Base-by-base conservation (phyloP, 768 basidiomycete species). In the Podaxis rugospora region DNA sequence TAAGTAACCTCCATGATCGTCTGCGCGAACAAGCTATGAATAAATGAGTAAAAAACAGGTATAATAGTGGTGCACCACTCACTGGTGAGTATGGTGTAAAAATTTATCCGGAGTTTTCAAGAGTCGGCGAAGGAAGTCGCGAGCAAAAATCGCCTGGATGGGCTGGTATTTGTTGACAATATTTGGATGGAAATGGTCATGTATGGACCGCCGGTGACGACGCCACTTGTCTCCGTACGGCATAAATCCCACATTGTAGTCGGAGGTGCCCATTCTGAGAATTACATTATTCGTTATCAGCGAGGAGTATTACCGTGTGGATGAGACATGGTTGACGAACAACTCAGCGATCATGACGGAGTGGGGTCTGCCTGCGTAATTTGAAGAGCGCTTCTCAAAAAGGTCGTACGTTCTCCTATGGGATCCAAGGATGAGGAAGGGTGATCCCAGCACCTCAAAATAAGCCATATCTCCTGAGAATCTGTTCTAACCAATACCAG, bases 1-100 rank as follows among this genome's bases (percentile, higher is more conserved):
- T 78, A 78, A 27, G 75, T 70, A 11, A 73, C 68, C 1, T 70
- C 68, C 70, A 78, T 71, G 49, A 78, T 74, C 16, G 69, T 62
- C 1, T 74, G 66, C 0, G 72, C 72, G 0, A 72, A 66, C 51
- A 68, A 62, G 42, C 80, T 80, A 53, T 50, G 21, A 57, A 27
- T 32, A 32, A 28, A n/a, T 61, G 59, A 27, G 53, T 59, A 42
- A 5, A 4, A 55, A 51, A 1, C 64, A 42, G 35, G n/a, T 42
- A 14, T 42, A 14, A n/a, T 7, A 7, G 16, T n/a, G 40, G 6
- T 13, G n/a, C 14, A 57, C 16, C 2, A 69, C 71, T 28, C 53
- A 73, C 74, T 66, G 68, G 4, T 66, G 66, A 57, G 71, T 67
- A 39, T 69, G 67, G 16, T 64, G 62, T 61, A 69, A 62, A 54